Percentiles rank a stretch among this genome's conserved stretches.
Conservation (phyloP, 805 yeast species). For the Lipomyces yamanashiensis region DNA sequence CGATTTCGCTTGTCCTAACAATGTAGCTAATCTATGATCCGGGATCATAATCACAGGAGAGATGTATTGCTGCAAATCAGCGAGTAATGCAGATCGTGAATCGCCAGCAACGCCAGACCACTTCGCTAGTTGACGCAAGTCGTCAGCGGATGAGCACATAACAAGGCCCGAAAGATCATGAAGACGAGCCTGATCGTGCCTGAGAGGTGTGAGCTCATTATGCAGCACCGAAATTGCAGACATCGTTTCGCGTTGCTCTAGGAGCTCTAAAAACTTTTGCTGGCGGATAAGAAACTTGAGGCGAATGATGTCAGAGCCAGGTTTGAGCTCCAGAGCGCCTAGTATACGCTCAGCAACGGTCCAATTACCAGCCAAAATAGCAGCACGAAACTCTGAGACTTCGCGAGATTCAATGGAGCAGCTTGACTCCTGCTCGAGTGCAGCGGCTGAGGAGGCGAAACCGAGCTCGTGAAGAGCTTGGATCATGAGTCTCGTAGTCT, state of each 20-base stretch:
- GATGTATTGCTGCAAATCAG: conserved; percentile 52
- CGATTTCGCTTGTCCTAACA: conserved; percentile 57
- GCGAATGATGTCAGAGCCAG: conserved; percentile 37
- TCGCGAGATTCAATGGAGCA: conserved; percentile 49
- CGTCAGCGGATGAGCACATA: conserved; percentile 42
- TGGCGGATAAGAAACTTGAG: conserved; percentile 48
- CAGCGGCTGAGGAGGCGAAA: conserved; percentile 48
- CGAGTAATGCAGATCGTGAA: conserved; percentile 52
- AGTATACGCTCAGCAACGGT: conserved; percentile 46
- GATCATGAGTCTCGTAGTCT: conserved; percentile 55
- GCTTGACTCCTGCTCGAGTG: conserved; percentile 49
- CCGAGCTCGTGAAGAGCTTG: conserved; percentile 59
- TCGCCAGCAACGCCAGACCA: conserved; percentile 44
- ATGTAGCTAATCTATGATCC: conserved; percentile 54
- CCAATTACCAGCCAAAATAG: conserved; percentile 52
- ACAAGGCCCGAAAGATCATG: conserved; percentile 42
- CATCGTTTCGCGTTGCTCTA: conserved; percentile 43
- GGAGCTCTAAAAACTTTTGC: conserved; percentile 52
- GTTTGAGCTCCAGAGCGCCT: conserved; percentile 39
- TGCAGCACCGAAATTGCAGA: conserved; percentile 50
- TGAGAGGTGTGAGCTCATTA: conserved; percentile 45
- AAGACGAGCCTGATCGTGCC: conserved; percentile 40
- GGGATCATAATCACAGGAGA: conserved; percentile 62
- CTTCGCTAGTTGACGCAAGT: conserved; percentile 42
- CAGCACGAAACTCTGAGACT: conserved; percentile 49